These are phyloP conservation scores for Volvox carteri DNA, from an alignment of 163 green algal species.

Conservation along the genomic window DNA sequence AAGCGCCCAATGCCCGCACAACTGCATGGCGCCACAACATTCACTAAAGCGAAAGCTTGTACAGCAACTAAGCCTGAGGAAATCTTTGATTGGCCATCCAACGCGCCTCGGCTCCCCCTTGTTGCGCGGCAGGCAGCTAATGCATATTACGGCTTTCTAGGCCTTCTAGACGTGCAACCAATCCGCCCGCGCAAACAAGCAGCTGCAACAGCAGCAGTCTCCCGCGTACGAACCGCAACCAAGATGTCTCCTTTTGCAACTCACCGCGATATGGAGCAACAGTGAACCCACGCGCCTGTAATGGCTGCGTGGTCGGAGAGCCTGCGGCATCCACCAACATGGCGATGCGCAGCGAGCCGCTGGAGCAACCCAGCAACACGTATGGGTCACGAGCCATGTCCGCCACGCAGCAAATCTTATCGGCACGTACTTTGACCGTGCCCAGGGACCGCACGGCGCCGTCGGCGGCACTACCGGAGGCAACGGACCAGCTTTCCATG, in stretches of 20 bases:
- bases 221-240: too few species aligned
- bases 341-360: slow-evolving; percentile 72
- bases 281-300: slow-evolving; percentile 51
- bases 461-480: neutral
- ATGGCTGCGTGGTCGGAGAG: slow-evolving; percentile 45
- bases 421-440: slow-evolving; percentile 72
- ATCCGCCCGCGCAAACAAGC: too few species aligned
- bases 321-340: slow-evolving; percentile 66
- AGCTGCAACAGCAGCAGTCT: too few species aligned
- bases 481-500: slow-evolving; percentile 54
- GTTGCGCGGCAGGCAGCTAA: too few species aligned
- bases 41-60: too few species aligned
- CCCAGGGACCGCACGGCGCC: slow-evolving; percentile 59
- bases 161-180: too few species aligned
- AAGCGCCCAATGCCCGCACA: too few species aligned
- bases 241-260: neutral
- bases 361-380: slow-evolving; percentile 82
- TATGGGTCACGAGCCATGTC: slow-evolving; percentile 73
- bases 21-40: too few species aligned
- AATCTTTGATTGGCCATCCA: too few species aligned
- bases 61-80: too few species aligned
- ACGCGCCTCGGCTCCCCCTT: too few species aligned
- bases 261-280: slow-evolving; percentile 77
- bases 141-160: too few species aligned
- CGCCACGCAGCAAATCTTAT: slow-evolving; percentile 61